Conservation (phyloP, 495 filamentous ascomycete species). For the Delitschia confertaspora region DNA sequence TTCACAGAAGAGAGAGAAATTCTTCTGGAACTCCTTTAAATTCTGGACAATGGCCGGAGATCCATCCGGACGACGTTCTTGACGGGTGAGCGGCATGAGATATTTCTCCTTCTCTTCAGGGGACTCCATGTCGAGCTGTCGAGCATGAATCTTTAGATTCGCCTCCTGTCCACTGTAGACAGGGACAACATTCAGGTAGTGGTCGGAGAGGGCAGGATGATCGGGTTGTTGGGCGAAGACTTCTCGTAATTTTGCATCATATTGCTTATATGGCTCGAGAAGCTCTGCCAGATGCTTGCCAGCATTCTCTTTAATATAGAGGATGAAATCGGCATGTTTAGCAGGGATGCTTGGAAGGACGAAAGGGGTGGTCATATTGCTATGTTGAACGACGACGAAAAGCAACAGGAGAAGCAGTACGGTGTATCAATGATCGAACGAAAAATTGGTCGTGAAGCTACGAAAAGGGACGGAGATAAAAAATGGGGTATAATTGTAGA, state of each 20-base stretch:
- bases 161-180: constrained; percentile 53
- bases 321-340: constrained; percentile 39
- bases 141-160: constrained; percentile 52
- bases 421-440: no score
- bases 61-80: constrained; percentile 49
- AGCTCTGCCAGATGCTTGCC: constrained; percentile 47
- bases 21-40: constrained; percentile 60
- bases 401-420: no score
- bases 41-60: constrained; percentile 55
- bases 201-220: constrained; percentile 49
- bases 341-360: constrained; percentile 37
- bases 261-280: constrained; percentile 58
- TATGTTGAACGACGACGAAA: no score
- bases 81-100: constrained; percentile 55
- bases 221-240: constrained; percentile 61
- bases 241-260: constrained; percentile 58
- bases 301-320: constrained; percentile 42
- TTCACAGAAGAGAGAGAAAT: constrained; percentile 75
- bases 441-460: no score
- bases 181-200: constrained; percentile 58
- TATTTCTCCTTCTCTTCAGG: constrained; percentile 55
- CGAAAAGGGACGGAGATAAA: no score
- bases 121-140: constrained; percentile 51
- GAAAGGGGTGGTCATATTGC: constrained; percentile 5
- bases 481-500: no score